phyloP scores from a whole-genome alignment of 2,329 filamentous ascomycete species.

The Penicillium brasilianum region DNA sequence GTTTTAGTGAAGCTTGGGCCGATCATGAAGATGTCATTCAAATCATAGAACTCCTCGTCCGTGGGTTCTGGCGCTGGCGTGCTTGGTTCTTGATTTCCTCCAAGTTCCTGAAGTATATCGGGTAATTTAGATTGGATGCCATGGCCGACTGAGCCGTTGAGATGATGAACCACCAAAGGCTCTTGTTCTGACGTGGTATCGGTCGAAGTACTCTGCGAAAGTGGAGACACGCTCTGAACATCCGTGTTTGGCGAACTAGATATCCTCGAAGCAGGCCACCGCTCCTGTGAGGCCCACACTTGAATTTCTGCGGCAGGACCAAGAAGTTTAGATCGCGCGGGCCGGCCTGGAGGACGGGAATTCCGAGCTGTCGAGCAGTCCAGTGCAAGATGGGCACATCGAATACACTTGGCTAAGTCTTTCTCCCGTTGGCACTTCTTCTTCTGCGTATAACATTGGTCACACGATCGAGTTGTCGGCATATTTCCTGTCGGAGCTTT shows the following conservation, averaged over 20 bases:
- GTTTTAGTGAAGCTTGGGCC: constrained; percentile 7
- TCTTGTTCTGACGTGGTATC: background rate
- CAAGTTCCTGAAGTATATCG: constrained; percentile 6
- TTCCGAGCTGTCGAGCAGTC: constrained; percentile 8
- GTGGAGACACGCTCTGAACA: background rate
- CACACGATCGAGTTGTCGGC: constrained; percentile 7
- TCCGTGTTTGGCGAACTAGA: background rate
- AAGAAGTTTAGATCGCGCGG: constrained; percentile 6
- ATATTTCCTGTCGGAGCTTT: constrained; percentile 9
- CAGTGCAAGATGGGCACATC: constrained; percentile 4
- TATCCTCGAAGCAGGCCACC: background rate
- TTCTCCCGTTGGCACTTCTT: constrained; percentile 10
- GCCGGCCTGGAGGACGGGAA: constrained; percentile 8
- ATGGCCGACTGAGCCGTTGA: background rate
- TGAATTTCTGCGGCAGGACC: constrained; percentile 5
- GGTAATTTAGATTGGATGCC: background rate
- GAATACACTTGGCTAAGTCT: background rate
- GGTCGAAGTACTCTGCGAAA: constrained; percentile 4
- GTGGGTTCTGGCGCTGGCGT: constrained; percentile 1
- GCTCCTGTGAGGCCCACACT: constrained; percentile 8
- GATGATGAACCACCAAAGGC: background rate
- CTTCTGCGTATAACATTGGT: constrained; percentile 12
- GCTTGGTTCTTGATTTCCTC: background rate
- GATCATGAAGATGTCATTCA: constrained; percentile 12
- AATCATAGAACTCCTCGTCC: constrained; percentile 4